Evolutionary conservation across 2,329 filamentous ascomycete species (phyloP), one percentile per base, ranked within the genome.

Genomic region (Hypoxylon rubiginosum): DNA sequence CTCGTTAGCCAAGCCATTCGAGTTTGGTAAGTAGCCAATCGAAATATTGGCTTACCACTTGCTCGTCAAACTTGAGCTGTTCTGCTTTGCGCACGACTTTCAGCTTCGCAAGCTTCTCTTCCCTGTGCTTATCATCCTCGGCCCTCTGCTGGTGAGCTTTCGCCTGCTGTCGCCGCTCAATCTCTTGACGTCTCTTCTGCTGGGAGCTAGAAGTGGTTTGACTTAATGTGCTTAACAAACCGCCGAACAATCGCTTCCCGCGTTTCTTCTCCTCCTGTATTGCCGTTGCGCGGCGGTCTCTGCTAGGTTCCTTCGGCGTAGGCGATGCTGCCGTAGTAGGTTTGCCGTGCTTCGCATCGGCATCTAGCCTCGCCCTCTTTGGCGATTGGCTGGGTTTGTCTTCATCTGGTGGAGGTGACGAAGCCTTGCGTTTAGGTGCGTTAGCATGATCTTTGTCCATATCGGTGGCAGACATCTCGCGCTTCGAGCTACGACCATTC

Each of bases 161-260:
- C 75, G 91, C 91, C 75, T 92, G 88, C 79, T 94, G 93, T 71
- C 90, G 90, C 79, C 88, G 90, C 81, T 96, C 94, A 77, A 95
- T 94, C 77, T 95, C 94, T 67, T 86, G 87, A 62, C 92, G 90
- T 73, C 88, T 89, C 79, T 87, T 91, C 80, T 91, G 89, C 82
- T 84, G 87, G 70, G 81, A 84, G 82, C 76, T 84, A 71, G 83
- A 86, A 75, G 85, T 86, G 73, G 86, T 90, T 80, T 95, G 92
- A 78, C 91, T 93, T 65, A 97, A 85, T 39, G 91, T 93, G 77
- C 86, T 92, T 64, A 96, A 83, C 61, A 97, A 81, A 36, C 91
- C 92, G 66, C 95, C 94, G 76, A 97, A 97, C 66, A 98, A 84
- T 57, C 95, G 88, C 79, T 92, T 91, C 21, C 92, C 92, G 39